These are phyloP conservation scores for Lanmaoa pseudosensibilis DNA, from an alignment of 768 basidiomycete genomes.

Conservation along the genomic window DNA sequence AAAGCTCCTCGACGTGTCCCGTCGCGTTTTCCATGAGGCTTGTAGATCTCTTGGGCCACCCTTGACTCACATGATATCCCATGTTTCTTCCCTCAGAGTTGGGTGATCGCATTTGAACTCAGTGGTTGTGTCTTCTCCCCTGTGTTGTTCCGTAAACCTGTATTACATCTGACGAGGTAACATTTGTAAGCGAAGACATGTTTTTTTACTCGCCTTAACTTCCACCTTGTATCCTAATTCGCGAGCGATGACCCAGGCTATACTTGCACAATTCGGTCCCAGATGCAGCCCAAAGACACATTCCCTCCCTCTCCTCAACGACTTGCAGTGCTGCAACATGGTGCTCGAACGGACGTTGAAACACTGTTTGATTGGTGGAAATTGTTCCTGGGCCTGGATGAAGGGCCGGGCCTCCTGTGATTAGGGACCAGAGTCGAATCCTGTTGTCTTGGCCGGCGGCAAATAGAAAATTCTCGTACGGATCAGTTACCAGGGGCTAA, in stretches of 20 bases:
- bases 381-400: constrained; percentile 7
- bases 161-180: constrained; percentile 1
- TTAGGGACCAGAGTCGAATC: constrained; percentile 70
- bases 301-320: constrained; percentile 39
- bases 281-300: constrained; percentile 54
- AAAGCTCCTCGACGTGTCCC: constrained; percentile 8
- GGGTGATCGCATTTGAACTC: not conserved
- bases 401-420: constrained; percentile 42
- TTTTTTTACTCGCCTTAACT: not conserved
- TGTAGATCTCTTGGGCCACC: constrained; percentile 11
- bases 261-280: constrained; percentile 48
- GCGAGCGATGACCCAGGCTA: constrained; percentile 44
- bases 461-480: constrained; percentile 57
- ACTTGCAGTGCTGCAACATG: constrained; percentile 52
- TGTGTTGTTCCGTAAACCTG: constrained; percentile 12
- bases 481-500: constrained; percentile 65
- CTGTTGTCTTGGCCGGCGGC: constrained; percentile 66
- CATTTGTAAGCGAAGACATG: not conserved
- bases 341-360: constrained; percentile 36
- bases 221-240: not conserved
- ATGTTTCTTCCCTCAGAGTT: not conserved
- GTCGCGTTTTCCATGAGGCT: constrained; percentile 23
- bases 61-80: not conserved
- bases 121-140: not conserved
- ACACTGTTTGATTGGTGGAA: constrained; percentile 23